Evolutionary conservation across 495 filamentous ascomycete species (phyloP).

Genomic region (Chlorociboria aeruginascens): DNA sequence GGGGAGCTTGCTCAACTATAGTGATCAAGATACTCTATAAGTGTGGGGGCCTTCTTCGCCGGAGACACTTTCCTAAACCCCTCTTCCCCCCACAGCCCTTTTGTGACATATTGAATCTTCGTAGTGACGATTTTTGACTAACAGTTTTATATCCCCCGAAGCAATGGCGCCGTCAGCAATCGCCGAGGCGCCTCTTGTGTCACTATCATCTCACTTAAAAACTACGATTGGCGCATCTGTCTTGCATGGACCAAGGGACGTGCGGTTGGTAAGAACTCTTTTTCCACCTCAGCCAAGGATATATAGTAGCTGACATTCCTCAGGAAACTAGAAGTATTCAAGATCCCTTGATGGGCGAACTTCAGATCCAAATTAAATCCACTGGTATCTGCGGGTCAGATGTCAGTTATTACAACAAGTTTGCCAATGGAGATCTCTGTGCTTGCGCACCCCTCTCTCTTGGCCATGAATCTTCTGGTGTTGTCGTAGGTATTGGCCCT

Average conservation of each 20-base stretch:
- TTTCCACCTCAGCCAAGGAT: conserved; percentile 21
- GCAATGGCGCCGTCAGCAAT: conserved; percentile 14
- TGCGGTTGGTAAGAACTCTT: conserved; percentile 33
- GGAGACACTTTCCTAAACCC: not conserved
- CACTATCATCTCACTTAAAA: conserved; percentile 8
- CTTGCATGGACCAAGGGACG: conserved; percentile 36
- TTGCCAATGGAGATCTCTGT: conserved; percentile 72
- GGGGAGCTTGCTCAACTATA: not conserved
- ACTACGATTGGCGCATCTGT: conserved; percentile 29
- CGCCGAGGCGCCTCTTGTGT: conserved; percentile 4
- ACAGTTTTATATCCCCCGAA: not conserved
- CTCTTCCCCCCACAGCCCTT: conserved; percentile 3
- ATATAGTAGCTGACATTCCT: conserved; percentile 12
- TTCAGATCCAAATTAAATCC: conserved; percentile 62
- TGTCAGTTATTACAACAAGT: conserved; percentile 76
- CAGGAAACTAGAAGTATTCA: conserved; percentile 37
- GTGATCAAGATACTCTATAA: not conserved
- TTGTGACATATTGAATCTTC: not conserved
- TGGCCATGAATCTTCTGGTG: conserved; percentile 69
- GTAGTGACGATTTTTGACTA: conserved; percentile 1
- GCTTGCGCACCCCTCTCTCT: conserved; percentile 60
- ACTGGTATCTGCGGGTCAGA: conserved; percentile 80
- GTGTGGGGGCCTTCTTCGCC: conserved; percentile 4
- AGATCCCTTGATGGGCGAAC: conserved; percentile 38
- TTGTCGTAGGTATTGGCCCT: conserved; percentile 51